Evolutionary conservation across 2,329 filamentous ascomycete species (phyloP).

Genomic region (Podosphaera xanthii): DNA sequence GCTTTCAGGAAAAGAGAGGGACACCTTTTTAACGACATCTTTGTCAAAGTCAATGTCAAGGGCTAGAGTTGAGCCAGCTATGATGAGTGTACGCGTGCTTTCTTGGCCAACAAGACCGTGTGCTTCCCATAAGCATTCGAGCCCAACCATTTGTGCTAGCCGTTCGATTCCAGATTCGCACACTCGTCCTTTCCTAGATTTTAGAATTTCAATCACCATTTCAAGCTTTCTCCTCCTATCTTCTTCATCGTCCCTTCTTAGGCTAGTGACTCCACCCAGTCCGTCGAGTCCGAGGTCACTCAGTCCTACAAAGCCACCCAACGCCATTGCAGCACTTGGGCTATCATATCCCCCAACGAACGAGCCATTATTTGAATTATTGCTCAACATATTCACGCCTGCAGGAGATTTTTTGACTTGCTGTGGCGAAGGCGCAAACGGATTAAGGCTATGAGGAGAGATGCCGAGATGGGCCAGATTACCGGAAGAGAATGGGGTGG

Average conservation of each 20-base stretch:
- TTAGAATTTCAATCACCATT: constrained; percentile 14
- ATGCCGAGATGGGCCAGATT: constrained; percentile 26
- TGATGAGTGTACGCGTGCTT: constrained; percentile 31
- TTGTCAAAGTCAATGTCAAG: constrained; percentile 38
- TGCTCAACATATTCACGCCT: constrained; percentile 24
- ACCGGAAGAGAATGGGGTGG: constrained; percentile 36
- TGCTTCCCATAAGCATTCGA: constrained; percentile 39
- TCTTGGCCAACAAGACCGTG: constrained; percentile 21
- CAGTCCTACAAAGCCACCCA: constrained; percentile 27
- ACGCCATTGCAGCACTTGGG: constrained; percentile 37
- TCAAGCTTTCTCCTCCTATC: constrained; percentile 24
- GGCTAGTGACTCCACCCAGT: constrained; percentile 3
- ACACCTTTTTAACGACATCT: constrained; percentile 37
- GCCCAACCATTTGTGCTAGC: constrained; percentile 41
- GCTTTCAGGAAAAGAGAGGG: constrained; percentile 38
- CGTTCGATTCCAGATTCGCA: constrained; percentile 56
- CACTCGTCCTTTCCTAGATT: constrained; percentile 33
- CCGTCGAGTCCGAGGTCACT: constrained; percentile 15
- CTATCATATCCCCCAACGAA: constrained; percentile 31
- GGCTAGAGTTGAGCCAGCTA: constrained; percentile 36
- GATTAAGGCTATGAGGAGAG: constrained; percentile 26
- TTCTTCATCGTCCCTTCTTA: constrained; percentile 22
- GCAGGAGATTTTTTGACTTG: constrained; percentile 35
- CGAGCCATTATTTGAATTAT: constrained; percentile 5
- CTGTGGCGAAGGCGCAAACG: constrained; percentile 34